phyloP scores from a whole-genome alignment of 1,139 yeast genomes.

The Diutina pseudorugosa region DNA sequence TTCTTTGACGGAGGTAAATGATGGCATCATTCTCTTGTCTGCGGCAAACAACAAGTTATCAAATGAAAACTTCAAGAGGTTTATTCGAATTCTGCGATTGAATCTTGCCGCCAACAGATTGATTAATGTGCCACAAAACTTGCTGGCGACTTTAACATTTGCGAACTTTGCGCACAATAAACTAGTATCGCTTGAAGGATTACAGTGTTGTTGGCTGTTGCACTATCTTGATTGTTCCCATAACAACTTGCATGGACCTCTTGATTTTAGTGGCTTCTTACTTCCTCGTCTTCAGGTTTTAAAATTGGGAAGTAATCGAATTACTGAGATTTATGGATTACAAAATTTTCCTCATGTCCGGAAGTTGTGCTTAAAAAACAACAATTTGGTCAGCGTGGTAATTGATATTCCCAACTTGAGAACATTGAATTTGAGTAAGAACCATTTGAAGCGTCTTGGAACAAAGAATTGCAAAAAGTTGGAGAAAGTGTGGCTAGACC shows the following conservation, averaged over 20 bases:
- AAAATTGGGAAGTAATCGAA: neutral
- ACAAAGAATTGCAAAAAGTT: neutral
- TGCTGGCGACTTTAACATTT: neutral
- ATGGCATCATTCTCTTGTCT: neutral
- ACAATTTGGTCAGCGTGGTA: neutral
- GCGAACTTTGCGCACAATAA: neutral
- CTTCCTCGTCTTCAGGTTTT: neutral
- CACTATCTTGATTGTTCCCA: neutral
- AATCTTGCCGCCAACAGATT: neutral
- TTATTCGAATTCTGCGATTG: neutral
- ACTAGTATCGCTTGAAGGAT: neutral
- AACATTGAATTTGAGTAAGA: neutral
- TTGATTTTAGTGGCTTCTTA: neutral
- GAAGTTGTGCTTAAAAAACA: neutral
- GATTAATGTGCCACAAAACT: neutral
- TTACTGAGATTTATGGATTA: neutral
- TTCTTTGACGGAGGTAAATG: neutral
- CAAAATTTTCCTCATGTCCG: neutral
- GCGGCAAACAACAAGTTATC: neutral
- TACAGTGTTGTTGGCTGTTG: neutral
- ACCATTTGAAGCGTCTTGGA: neutral
- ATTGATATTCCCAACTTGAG: neutral
- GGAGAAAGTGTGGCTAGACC: neutral
- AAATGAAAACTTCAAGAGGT: neutral
- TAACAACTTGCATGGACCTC: neutral